Percentiles rank a stretch among this genome's conserved stretches.
These are phyloP conservation scores for Eremothecium gossypii DNA, from an alignment of 1,139 yeast species.

Conservation along the genomic window DNA sequence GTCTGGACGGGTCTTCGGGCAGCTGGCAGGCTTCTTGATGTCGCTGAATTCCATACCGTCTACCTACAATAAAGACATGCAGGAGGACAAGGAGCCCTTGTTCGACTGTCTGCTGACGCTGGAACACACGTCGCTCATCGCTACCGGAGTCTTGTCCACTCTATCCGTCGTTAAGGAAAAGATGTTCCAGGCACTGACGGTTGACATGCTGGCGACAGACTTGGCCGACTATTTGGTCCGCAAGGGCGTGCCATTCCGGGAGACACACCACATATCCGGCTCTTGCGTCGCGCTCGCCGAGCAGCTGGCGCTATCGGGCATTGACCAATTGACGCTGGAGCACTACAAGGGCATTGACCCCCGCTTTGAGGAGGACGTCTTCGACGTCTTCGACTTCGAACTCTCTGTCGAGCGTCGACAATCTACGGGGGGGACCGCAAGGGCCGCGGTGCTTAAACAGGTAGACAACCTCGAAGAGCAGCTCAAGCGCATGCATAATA, in stretches of 20 bases:
- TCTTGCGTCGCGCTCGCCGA: constrained; percentile 93
- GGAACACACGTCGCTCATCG: constrained; percentile 85
- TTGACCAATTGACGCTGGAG: constrained; percentile 65
- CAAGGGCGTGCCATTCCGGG: constrained; percentile 98
- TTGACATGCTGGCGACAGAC: constrained; percentile 99
- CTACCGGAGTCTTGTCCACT: constrained; percentile 93
- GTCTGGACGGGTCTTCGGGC: constrained; percentile 95
- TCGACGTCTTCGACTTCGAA: constrained; percentile 79
- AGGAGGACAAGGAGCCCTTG: constrained; percentile 96
- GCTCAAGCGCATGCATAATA: constrained; percentile 1
- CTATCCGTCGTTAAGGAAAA: constrained; percentile 57
- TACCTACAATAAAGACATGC: constrained; percentile 95
- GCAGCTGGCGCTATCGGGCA: constrained; percentile 61
- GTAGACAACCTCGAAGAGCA: constrained; percentile 37
- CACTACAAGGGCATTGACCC: constrained; percentile 73
- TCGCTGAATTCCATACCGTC: constrained; percentile 92
- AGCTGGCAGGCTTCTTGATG: constrained; percentile 92
- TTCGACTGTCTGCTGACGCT: constrained; percentile 87
- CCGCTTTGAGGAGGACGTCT: constrained; percentile 75
- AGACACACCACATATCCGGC: constrained; percentile 96
- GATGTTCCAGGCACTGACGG: constrained; percentile 83
- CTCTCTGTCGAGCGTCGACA: constrained; percentile 91
- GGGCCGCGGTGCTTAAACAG: constrained; percentile 75
- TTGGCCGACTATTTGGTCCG: constrained; percentile 95
- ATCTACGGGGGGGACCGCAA: constrained; percentile 96